Conservation (phyloP, 2,329 filamentous ascomycete species). For the Diaporthe ilicicola region DNA sequence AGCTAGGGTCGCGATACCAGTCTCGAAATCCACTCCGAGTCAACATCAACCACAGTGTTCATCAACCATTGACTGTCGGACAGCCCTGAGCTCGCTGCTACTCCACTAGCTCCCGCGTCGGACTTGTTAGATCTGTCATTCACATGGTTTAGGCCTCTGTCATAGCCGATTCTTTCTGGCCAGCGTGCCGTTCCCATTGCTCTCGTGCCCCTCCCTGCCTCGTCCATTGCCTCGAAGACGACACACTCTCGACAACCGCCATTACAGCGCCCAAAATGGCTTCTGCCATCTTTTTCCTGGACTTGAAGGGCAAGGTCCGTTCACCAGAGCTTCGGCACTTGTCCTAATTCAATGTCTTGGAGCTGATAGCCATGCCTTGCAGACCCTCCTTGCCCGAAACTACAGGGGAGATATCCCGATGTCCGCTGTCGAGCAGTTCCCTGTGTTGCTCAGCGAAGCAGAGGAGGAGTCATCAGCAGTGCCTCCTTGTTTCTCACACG, state of each 20-base stretch:
- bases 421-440: slow-evolving; percentile 98
- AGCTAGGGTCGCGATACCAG: slow-evolving; percentile 20
- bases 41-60: background rate
- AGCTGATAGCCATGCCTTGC: slow-evolving; percentile 34
- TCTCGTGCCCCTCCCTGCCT: slow-evolving; percentile 37
- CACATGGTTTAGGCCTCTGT: slow-evolving; percentile 26
- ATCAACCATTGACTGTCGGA: background rate
- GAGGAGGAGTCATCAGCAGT: slow-evolving; percentile 99
- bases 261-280: slow-evolving; percentile 69
- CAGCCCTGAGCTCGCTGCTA: slow-evolving; percentile 7
- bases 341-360: background rate
- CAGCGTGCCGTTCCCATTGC: slow-evolving; percentile 34
- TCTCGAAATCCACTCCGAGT: slow-evolving; percentile 10
- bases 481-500: slow-evolving; percentile 96
- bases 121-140: background rate
- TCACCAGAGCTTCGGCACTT: background rate
- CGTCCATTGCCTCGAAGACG: slow-evolving; percentile 30
- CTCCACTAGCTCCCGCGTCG: background rate
- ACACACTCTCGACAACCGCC: slow-evolving; percentile 33
- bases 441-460: slow-evolving; percentile 92
- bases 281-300: slow-evolving; percentile 97
- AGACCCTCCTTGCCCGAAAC: slow-evolving; percentile 98
- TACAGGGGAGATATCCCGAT: slow-evolving; percentile 99
- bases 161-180: slow-evolving; percentile 33
- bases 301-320: slow-evolving; percentile 97